These are phyloP conservation scores for Chimonanthus salicifolius DNA, from an alignment of 164 flowering plant genomes.

Conservation along the genomic window DNA sequence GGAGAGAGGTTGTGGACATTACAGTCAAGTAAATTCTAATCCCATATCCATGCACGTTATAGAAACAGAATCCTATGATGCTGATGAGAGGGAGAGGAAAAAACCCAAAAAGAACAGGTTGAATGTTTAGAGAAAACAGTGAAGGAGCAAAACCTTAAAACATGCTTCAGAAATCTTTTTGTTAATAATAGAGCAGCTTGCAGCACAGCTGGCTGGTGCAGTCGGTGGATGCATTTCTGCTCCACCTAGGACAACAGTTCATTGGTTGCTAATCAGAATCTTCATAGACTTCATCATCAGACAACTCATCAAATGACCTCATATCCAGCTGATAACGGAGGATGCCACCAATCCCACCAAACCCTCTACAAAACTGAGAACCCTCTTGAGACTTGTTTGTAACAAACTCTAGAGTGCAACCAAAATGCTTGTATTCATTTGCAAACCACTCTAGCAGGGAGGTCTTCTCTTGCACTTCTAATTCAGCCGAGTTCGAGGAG, in stretches of 20 bases:
- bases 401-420: constrained; percentile 12
- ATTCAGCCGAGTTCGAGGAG: constrained; percentile 1
- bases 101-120: neutral
- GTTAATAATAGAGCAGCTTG: neutral
- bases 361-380: constrained; percentile 16
- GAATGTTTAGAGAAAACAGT: neutral
- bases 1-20: no score
- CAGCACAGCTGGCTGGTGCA: neutral
- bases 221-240: neutral
- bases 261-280: constrained; percentile 15
- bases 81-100: neutral
- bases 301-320: constrained; percentile 13
- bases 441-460: constrained; percentile 15
- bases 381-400: constrained; percentile 17
- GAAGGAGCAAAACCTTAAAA: neutral
- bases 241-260: neutral
- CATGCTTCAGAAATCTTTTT: neutral
- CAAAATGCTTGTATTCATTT: constrained; percentile 11
- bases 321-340: constrained; percentile 15
- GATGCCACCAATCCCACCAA: constrained; percentile 15
- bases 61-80: neutral
- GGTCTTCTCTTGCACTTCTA: constrained; percentile 15
- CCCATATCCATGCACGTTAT: no score
- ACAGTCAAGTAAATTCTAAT: no score
- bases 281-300: constrained; percentile 10